phyloP scores from a whole-genome alignment of 2,329 filamentous ascomycete species.

The Aquanectria penicillioides region DNA sequence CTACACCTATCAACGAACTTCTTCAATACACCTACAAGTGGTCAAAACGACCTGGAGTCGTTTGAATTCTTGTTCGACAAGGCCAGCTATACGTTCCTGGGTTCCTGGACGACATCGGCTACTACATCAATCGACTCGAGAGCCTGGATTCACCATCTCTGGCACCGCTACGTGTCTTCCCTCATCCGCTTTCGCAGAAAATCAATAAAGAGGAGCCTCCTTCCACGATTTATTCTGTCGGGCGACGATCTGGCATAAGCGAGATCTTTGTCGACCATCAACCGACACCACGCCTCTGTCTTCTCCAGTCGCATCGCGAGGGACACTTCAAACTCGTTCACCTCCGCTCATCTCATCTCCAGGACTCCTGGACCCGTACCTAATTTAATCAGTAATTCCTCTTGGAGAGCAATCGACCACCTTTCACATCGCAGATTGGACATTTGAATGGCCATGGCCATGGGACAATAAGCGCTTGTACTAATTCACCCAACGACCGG shows the following conservation, averaged over 20 bases:
- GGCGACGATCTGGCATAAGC: slow-evolving; percentile 25
- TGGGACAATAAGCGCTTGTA: slow-evolving; percentile 30
- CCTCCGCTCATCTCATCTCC: slow-evolving; percentile 15
- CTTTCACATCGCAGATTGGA: slow-evolving; percentile 20
- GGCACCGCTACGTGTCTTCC: slow-evolving; percentile 26
- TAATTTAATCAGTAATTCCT: slow-evolving; percentile 39
- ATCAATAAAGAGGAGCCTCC: slow-evolving; percentile 29
- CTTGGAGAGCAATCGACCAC: slow-evolving; percentile 28
- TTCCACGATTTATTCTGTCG: slow-evolving; percentile 29
- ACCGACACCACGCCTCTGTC: slow-evolving; percentile 31
- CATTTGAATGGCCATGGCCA: slow-evolving; percentile 15
- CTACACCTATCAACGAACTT: slow-evolving; percentile 22
- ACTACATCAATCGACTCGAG: slow-evolving; percentile 35
- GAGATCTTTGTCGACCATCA: slow-evolving; percentile 32
- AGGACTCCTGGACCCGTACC: slow-evolving; percentile 10
- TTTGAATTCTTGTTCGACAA: slow-evolving; percentile 19
- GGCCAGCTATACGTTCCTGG: slow-evolving; percentile 25
- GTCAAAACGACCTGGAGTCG: slow-evolving; percentile 31
- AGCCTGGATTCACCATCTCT: slow-evolving; percentile 34
- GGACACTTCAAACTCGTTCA: slow-evolving; percentile 19
- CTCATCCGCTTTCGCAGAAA: slow-evolving; percentile 27
- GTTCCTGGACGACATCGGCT: slow-evolving; percentile 32
- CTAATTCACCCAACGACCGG: slow-evolving; percentile 27
- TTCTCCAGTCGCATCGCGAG: slow-evolving; percentile 29
- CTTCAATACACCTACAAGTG: slow-evolving; percentile 25